A percentile compares a stretch with the other conserved stretches of the same genome.
Evolutionary conservation across 805 yeast species (phyloP).

Genomic region (Zygosaccharomyces rouxii): DNA sequence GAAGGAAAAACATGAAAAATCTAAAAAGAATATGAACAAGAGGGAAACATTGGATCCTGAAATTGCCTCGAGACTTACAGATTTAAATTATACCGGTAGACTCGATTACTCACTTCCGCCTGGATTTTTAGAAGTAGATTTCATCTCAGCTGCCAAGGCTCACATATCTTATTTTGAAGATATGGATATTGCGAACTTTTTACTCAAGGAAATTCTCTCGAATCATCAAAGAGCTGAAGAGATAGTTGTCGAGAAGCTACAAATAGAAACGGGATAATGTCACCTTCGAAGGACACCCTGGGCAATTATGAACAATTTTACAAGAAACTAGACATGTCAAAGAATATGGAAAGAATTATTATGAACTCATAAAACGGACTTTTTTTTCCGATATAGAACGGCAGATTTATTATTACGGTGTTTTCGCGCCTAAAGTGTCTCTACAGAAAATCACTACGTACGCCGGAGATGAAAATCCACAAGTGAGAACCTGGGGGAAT

Average conservation of each 20-base stretch:
- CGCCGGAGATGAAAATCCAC: neutral
- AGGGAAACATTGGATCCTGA: conserved; percentile 28
- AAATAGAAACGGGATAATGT: neutral
- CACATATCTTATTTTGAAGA: conserved; percentile 89
- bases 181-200: conserved; percentile 73
- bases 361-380: neutral
- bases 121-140: conserved; percentile 72
- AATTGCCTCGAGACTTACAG: conserved; percentile 37
- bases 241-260: neutral
- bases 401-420: neutral
- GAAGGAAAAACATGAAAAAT: conserved; percentile 12
- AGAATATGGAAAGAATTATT: neutral
- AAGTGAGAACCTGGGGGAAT: neutral
- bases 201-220: conserved; percentile 52
- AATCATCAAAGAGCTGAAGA: neutral
- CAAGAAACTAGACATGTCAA: neutral
- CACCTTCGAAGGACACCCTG: neutral
- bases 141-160: conserved; percentile 78
- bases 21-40: conserved; percentile 11
- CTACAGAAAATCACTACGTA: neutral
- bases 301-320: neutral
- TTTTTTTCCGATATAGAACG: neutral
- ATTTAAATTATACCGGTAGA: conserved; percentile 67
- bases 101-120: conserved; percentile 77
- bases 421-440: neutral